These are phyloP conservation scores for Metschnikowia shivogae DNA, from an alignment of 805 yeast genomes.

Conservation along the genomic window DNA sequence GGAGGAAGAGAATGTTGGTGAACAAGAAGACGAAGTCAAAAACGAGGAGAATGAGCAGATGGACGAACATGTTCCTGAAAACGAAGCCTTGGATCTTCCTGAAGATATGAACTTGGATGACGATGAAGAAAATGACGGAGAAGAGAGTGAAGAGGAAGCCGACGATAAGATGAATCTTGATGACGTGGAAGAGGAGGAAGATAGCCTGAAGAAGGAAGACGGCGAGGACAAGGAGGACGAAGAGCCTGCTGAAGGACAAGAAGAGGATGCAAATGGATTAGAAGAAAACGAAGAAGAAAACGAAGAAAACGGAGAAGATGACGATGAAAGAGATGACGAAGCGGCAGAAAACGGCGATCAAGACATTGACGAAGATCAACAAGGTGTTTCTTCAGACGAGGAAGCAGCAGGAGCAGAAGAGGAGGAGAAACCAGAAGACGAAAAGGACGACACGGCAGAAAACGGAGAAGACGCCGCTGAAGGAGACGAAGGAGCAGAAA, in stretches of 20 bases:
- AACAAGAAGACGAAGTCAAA: slow-evolving; percentile 73
- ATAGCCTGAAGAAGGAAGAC: slow-evolving; percentile 19
- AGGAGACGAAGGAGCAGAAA: slow-evolving; percentile 52
- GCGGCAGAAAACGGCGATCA: slow-evolving; percentile 23
- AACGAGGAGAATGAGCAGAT: slow-evolving; percentile 66
- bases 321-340: slow-evolving; percentile 25
- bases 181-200: slow-evolving; percentile 15
- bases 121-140: slow-evolving; percentile 56
- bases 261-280: slow-evolving; percentile 10
- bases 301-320: slow-evolving; percentile 22
- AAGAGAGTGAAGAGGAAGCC: slow-evolving; percentile 22
- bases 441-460: slow-evolving; percentile 25
- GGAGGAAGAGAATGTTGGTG: slow-evolving; percentile 71
- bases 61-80: slow-evolving; percentile 74
- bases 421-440: slow-evolving; percentile 40
- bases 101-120: slow-evolving; percentile 88
- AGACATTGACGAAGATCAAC: slow-evolving; percentile 27
- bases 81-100: slow-evolving; percentile 84
- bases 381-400: slow-evolving; percentile 24
- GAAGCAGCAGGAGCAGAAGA: slow-evolving; percentile 32
- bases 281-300: slow-evolving; percentile 23
- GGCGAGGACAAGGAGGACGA: slow-evolving; percentile 16
- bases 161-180: slow-evolving; percentile 13
- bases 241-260: slow-evolving; percentile 14
- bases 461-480: slow-evolving; percentile 37